These are phyloP conservation scores for Kitagawia praeruptora DNA, from an alignment of 129 eudicot genomes.

Conservation along the genomic window DNA sequence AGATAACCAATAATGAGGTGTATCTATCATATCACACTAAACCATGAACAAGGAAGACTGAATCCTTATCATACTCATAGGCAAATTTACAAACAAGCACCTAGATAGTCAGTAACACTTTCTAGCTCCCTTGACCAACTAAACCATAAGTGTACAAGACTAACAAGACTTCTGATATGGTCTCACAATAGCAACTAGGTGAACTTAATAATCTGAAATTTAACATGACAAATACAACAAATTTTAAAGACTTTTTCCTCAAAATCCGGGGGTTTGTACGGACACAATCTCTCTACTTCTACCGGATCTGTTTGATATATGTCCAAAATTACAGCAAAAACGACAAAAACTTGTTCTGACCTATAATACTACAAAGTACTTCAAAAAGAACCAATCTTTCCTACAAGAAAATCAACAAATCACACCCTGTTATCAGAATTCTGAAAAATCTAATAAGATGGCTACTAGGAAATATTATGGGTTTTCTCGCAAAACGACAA, in stretches of 20 bases:
- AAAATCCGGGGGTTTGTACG: no score
- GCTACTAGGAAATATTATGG: no score
- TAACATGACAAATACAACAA: no score
- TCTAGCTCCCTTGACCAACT: neutral
- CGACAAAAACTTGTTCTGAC: neutral
- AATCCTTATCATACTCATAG: no score
- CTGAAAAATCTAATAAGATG: neutral
- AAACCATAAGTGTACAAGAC: neutral
- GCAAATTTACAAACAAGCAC: neutral
- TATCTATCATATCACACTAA: no score
- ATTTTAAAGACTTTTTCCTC: no score
- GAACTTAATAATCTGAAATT: neutral
- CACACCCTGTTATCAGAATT: neutral
- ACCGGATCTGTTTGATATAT: no score
- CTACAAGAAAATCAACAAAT: neutral
- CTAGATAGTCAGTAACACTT: neutral
- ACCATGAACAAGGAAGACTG: no score
- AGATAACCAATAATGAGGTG: no score
- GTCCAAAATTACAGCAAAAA: no score
- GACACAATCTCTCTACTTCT: neutral
- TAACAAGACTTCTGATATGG: neutral
- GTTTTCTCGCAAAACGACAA: neutral
- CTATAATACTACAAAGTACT: neutral
- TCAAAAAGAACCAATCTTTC: neutral
- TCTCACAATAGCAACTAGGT: neutral